Percentiles rank a stretch among this genome's conserved stretches.
These are phyloP conservation scores for Dendrocalamus sinicus DNA, from an alignment of 176 grass and related monocot species.

Conservation along the genomic window DNA sequence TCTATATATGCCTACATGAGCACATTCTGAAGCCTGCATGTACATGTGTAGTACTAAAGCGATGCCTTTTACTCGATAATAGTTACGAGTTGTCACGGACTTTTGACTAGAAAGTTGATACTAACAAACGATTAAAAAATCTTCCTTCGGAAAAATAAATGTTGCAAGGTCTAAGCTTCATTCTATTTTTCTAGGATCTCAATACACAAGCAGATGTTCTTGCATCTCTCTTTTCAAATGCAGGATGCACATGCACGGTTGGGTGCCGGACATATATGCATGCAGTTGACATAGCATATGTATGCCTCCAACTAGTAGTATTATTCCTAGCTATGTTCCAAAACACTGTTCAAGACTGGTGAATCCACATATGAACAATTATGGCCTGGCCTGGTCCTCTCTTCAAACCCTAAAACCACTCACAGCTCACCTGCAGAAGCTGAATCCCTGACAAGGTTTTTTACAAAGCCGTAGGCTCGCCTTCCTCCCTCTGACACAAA, in stretches of 20 bases:
- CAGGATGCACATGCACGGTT: constrained; percentile 42
- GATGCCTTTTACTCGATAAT: constrained; percentile 52
- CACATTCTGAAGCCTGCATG: constrained; percentile 43
- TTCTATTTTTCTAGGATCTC: constrained; percentile 67
- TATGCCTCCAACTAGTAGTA: neutral
- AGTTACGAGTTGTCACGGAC: constrained; percentile 44
- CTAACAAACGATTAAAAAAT: constrained; percentile 39
- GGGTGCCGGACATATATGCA: constrained; percentile 38
- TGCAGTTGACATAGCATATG: constrained; percentile 52
- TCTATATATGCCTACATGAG: constrained; percentile 39
- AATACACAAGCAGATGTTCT: constrained; percentile 54
- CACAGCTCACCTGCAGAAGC: constrained; percentile 39
- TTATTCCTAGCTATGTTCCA: constrained; percentile 38
- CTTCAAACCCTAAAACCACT: constrained; percentile 46
- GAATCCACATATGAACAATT: constrained; percentile 33
- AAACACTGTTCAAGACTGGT: constrained; percentile 50
- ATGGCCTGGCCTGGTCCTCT: constrained; percentile 15
- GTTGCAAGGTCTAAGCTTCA: constrained; percentile 52
- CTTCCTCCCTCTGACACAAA: constrained; percentile 36
- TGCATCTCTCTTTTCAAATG: constrained; percentile 41
- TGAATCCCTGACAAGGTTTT: constrained; percentile 44
- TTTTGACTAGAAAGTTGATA: constrained; percentile 58
- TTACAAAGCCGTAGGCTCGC: constrained; percentile 22
- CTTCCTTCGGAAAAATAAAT: constrained; percentile 45
- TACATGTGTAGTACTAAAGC: constrained; percentile 49